Evolutionary conservation across 331 rosid species (phyloP).

Genomic region (Phaseolus coccineus): DNA sequence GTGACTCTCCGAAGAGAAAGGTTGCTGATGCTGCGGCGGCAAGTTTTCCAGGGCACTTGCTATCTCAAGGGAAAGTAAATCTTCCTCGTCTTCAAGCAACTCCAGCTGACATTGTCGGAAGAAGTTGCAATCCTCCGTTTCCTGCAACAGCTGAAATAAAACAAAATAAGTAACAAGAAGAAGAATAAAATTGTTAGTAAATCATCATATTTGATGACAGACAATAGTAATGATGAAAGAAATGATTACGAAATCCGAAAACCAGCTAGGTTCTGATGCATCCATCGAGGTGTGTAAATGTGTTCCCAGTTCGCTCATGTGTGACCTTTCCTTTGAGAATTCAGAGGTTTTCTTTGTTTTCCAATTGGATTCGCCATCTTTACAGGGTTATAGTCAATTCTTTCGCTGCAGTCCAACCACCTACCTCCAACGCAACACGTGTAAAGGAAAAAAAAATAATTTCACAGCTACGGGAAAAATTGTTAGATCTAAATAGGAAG

Average conservation of each 20-base stretch:
- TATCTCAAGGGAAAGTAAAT: conserved; percentile 44
- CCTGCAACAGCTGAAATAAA: conserved; percentile 24
- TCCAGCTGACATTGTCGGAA: conserved; percentile 34
- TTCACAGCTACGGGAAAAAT: no score
- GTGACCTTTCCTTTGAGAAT: no score
- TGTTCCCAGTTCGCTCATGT: not conserved
- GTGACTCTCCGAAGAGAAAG: conserved; percentile 41
- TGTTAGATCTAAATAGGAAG: no score
- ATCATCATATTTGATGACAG: no score
- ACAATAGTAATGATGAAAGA: not conserved
- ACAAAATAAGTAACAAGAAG: no score
- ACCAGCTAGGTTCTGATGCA: conserved; percentile 3
- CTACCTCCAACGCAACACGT: no score
- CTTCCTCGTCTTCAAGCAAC: conserved; percentile 15
- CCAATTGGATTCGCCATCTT: no score
- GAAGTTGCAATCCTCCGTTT: conserved; percentile 31
- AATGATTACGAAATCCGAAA: conserved; percentile 35
- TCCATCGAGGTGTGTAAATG: conserved; percentile 18
- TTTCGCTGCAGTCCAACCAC: no score
- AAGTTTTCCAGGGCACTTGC: conserved; percentile 35
- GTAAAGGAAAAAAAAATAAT: no score
- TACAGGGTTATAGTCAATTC: no score
- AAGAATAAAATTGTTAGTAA: not conserved
- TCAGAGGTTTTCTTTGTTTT: no score
- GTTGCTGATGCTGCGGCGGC: conserved; percentile 15